phyloP scores from a whole-genome alignment of 2,329 filamentous ascomycete species.

The Ascochyta rabiei region DNA sequence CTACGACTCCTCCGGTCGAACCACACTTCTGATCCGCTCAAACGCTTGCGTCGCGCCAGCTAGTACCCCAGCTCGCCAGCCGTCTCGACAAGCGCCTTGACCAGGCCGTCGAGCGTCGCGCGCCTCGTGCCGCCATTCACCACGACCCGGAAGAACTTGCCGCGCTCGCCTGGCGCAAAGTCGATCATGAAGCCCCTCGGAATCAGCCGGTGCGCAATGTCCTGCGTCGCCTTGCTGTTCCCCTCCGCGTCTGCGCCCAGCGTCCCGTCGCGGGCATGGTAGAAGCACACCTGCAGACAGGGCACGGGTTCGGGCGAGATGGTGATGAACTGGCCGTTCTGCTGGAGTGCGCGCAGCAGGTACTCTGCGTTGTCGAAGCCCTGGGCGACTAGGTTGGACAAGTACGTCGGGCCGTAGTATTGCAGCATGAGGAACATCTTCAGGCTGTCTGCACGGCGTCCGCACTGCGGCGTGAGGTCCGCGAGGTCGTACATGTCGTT shows the following conservation, averaged over 20 bases:
- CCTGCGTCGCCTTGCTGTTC: constrained; percentile 63
- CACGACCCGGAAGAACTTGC: constrained; percentile 72
- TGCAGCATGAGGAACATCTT: constrained; percentile 90
- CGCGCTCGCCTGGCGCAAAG: constrained; percentile 65
- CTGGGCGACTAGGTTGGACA: constrained; percentile 65
- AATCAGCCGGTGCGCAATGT: constrained; percentile 62
- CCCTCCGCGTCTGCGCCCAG: constrained; percentile 52
- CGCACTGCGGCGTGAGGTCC: constrained; percentile 92
- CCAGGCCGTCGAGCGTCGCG: constrained; percentile 67
- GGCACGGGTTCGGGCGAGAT: constrained; percentile 74
- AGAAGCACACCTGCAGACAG: constrained; percentile 95
- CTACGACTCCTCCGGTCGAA: no score
- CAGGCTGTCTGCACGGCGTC: constrained; percentile 80
- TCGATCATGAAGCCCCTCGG: constrained; percentile 72
- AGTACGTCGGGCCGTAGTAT: constrained; percentile 82
- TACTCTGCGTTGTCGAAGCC: constrained; percentile 75
- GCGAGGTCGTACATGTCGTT: constrained; percentile 81
- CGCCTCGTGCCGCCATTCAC: constrained; percentile 66
- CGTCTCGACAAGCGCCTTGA: constrained; percentile 62
- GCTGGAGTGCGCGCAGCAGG: constrained; percentile 66
- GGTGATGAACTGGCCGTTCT: constrained; percentile 67
- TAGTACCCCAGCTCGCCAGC: constrained; percentile 44
- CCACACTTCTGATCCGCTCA: neutral
- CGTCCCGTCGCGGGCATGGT: constrained; percentile 69
- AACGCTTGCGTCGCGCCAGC: neutral